These are phyloP conservation scores for Syncephalastrum racemosum DNA, from an alignment of 371 early-diverging fungal species.

Conservation along the genomic window DNA sequence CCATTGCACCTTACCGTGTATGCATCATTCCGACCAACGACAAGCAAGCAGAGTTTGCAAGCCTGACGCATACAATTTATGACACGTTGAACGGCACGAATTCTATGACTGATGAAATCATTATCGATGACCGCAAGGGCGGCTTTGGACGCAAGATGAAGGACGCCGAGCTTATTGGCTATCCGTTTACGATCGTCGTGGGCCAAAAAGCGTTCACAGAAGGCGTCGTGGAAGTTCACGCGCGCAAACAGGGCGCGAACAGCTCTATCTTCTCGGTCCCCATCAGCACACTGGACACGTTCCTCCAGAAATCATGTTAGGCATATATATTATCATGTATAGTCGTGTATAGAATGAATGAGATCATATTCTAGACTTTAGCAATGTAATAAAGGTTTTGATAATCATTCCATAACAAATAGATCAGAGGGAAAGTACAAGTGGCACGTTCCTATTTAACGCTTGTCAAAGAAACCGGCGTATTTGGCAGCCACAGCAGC, in stretches of 20 bases:
- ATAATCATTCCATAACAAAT: not conserved
- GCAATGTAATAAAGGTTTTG: not conserved
- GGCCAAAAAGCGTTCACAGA: conserved; percentile 60
- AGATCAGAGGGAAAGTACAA: not conserved
- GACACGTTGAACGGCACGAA: conserved; percentile 31
- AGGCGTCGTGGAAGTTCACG: conserved; percentile 61
- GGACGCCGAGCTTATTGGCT: conserved; percentile 73
- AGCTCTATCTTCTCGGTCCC: too few species aligned
- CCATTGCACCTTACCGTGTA: conserved; percentile 74
- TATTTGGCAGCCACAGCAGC: conserved; percentile 12
- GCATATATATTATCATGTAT: not conserved
- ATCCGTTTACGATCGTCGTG: conserved; percentile 65
- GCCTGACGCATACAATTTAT: conserved; percentile 45
- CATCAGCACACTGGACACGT: not conserved
- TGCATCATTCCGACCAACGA: conserved; percentile 64
- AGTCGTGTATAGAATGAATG: not conserved
- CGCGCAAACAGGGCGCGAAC: too few species aligned
- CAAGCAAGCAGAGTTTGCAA: conserved; percentile 30
- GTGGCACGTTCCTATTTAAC: not conserved
- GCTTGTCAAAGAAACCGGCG: not conserved
- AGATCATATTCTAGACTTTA: not conserved
- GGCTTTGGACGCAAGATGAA: conserved; percentile 74
- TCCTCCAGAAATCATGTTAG: not conserved
- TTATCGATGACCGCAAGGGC: conserved; percentile 59
- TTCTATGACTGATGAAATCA: conserved; percentile 15